Evolutionary conservation across 2,329 filamentous ascomycete genomes (phyloP).

Genomic region (Elsinoe perseae): DNA sequence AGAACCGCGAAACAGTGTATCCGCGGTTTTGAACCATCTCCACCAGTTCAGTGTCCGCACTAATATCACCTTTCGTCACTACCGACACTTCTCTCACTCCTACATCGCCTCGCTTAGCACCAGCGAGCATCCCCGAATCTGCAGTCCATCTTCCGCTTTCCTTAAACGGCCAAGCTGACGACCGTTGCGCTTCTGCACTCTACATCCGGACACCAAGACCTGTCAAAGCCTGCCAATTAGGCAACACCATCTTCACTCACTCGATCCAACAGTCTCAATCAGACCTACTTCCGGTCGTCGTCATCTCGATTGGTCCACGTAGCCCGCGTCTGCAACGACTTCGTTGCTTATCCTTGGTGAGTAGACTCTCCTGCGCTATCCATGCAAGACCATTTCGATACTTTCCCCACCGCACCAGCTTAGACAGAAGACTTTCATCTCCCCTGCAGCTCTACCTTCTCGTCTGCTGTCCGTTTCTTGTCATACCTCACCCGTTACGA

Average conservation of each 20-base stretch:
- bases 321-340: not conserved
- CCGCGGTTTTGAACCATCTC: not conserved
- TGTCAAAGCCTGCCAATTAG: conserved; percentile 3
- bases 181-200: conserved; percentile 12
- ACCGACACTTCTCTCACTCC: not conserved
- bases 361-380: not conserved
- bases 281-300: not conserved
- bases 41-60: not conserved
- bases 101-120: not conserved
- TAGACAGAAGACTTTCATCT: not conserved
- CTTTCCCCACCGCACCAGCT: not conserved
- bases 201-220: conserved; percentile 1
- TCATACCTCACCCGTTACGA: conserved; percentile 3
- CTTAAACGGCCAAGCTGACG: conserved; percentile 2
- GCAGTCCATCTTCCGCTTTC: not conserved
- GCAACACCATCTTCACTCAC: conserved; percentile 1
- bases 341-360: conserved; percentile 4
- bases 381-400: not conserved
- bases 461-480: not conserved
- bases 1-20: not conserved
- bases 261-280: not conserved
- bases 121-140: conserved; percentile 12
- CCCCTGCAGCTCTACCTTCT: not conserved
- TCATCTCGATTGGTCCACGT: not conserved
- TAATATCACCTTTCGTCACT: not conserved